These are phyloP conservation scores for Friedmanniomyces simplex DNA, from an alignment of 495 filamentous ascomycete species.

Conservation along the genomic window DNA sequence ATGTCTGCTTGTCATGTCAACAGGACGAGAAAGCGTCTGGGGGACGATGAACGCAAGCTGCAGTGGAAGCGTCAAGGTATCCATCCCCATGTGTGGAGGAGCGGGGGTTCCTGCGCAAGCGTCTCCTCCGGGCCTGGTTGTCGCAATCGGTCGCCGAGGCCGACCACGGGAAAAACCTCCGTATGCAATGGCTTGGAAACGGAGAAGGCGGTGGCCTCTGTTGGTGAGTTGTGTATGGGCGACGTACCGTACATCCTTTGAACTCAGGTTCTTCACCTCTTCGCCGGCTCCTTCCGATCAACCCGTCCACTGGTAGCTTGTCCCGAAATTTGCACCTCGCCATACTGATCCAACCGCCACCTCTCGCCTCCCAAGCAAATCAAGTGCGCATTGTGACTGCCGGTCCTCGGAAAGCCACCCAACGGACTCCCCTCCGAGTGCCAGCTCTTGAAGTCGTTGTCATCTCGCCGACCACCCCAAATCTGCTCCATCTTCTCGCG, in stretches of 20 bases:
- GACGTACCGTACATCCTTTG: too few species aligned
- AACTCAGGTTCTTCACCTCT: too few species aligned
- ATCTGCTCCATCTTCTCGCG: conserved; percentile 44
- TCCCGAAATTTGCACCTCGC: not conserved
- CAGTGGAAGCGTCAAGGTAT: not conserved
- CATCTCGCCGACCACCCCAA: conserved; percentile 20
- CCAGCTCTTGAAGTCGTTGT: not conserved
- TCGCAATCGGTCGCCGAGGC: too few species aligned
- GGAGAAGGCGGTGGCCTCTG: too few species aligned
- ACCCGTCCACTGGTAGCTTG: not conserved
- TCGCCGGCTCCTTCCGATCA: not conserved
- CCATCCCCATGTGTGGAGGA: not conserved
- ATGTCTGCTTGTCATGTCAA: not conserved
- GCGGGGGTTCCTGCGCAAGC: not conserved
- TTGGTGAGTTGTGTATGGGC: too few species aligned
- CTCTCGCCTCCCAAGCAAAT: too few species aligned
- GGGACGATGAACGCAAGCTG: not conserved
- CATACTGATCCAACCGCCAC: too few species aligned
- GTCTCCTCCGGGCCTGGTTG: too few species aligned
- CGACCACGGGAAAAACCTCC: too few species aligned
- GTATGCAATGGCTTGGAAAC: too few species aligned
- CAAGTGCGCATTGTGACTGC: not conserved
- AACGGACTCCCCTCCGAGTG: not conserved
- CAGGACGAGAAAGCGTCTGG: not conserved
- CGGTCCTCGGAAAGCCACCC: conserved; percentile 12